phyloP scores from a whole-genome alignment of 106 monocot species.

The Amphibolis antarctica region DNA sequence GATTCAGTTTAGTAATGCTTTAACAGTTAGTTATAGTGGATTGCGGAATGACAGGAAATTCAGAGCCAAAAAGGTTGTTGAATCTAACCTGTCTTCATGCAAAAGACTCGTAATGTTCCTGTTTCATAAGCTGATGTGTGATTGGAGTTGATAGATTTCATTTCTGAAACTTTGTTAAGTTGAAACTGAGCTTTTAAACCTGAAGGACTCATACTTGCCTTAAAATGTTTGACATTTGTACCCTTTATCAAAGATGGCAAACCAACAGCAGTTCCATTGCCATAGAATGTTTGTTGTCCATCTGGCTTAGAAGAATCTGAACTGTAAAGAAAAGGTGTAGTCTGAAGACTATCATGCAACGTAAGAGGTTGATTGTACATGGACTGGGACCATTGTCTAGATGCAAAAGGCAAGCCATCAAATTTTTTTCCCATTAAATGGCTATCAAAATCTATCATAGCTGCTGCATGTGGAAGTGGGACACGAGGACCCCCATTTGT shows the following conservation, averaged over 20 bases:
- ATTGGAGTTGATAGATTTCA: slow-evolving; percentile 11
- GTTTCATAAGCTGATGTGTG: slow-evolving; percentile 16
- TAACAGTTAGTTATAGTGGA: too few relatives aligned
- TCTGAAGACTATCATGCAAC: slow-evolving; percentile 14
- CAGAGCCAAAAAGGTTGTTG: neutral
- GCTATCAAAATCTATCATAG: slow-evolving; percentile 13
- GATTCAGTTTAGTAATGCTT: neutral
- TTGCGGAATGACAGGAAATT: too few relatives aligned
- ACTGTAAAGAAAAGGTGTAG: slow-evolving; percentile 10
- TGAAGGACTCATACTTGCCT: slow-evolving; percentile 10
- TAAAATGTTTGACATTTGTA: neutral
- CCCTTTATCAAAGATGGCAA: slow-evolving; percentile 1
- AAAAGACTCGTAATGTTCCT: slow-evolving; percentile 40
- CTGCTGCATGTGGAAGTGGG: slow-evolving; percentile 10
- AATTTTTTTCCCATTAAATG: slow-evolving; percentile 11
- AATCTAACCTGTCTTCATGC: slow-evolving; percentile 48
- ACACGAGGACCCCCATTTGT: slow-evolving; percentile 2
- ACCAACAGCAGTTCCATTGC: slow-evolving; percentile 1
- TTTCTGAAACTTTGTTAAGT: slow-evolving; percentile 7
- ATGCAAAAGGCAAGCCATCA: slow-evolving; percentile 14
- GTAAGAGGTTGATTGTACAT: slow-evolving; percentile 2
- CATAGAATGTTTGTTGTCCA: slow-evolving; percentile 13
- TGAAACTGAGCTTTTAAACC: slow-evolving; percentile 7
- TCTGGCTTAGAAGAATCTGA: slow-evolving; percentile 9
- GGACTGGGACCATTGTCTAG: slow-evolving; percentile 7